Percentiles rank a stretch among this genome's conserved stretches.
Evolutionary conservation across 2,329 filamentous ascomycete species (phyloP).

Genomic region (Plectosphaerella plurivora): DNA sequence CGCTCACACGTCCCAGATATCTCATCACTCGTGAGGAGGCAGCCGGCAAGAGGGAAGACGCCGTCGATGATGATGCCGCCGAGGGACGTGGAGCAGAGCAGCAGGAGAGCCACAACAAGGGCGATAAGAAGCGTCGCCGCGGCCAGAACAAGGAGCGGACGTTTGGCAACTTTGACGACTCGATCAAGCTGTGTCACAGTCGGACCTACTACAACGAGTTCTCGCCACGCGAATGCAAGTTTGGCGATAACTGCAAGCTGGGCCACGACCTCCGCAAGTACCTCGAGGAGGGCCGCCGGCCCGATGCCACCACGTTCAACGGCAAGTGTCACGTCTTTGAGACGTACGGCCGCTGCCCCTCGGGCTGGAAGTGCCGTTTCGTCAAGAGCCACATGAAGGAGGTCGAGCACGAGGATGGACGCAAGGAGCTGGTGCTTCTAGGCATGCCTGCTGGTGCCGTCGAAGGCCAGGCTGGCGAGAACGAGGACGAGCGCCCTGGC

Average conservation of each 20-base stretch:
- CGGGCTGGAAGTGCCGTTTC: slow-evolving; percentile 94
- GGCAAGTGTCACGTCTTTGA: slow-evolving; percentile 81
- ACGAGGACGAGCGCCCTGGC: slow-evolving; percentile 48
- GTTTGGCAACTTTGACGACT: slow-evolving; percentile 77
- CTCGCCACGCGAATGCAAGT: slow-evolving; percentile 71
- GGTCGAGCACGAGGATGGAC: slow-evolving; percentile 70
- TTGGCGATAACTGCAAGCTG: slow-evolving; percentile 75
- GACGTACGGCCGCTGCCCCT: slow-evolving; percentile 67
- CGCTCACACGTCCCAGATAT: slow-evolving; percentile 19
- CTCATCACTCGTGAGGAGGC: slow-evolving; percentile 19
- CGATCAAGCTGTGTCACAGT: slow-evolving; percentile 72
- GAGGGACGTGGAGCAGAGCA: slow-evolving; percentile 33
- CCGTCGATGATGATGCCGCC: slow-evolving; percentile 43
- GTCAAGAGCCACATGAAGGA: slow-evolving; percentile 83
- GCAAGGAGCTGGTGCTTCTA: slow-evolving; percentile 73
- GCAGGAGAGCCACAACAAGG: slow-evolving; percentile 28
- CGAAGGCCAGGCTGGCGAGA: slow-evolving; percentile 19
- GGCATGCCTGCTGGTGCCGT: slow-evolving; percentile 37
- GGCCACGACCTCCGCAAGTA: slow-evolving; percentile 85
- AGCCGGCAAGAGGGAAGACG: slow-evolving; percentile 51
- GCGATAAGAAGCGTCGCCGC: slow-evolving; percentile 42
- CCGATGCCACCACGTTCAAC: slow-evolving; percentile 70
- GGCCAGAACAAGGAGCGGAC: slow-evolving; percentile 75
- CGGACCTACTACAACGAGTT: slow-evolving; percentile 72
- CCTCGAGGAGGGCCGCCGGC: slow-evolving; percentile 73